Percentiles rank a stretch among this genome's conserved stretches.
phyloP scores from a whole-genome alignment of 2,329 filamentous ascomycete genomes.

The Colletotrichum tanaceti region DNA sequence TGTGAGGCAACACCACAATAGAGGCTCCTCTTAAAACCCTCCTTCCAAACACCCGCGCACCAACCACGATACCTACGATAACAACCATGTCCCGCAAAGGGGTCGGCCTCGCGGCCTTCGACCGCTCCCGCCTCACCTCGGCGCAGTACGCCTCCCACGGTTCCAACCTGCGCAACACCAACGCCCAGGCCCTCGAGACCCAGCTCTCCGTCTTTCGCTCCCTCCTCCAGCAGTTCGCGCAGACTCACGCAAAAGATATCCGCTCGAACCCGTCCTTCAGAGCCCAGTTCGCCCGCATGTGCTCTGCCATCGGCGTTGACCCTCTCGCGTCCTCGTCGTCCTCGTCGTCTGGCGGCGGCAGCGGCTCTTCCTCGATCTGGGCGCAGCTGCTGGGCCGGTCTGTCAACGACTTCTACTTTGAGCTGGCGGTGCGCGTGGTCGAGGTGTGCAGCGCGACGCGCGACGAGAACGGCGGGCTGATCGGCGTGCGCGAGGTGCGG shows the following conservation, averaged over 20 bases:
- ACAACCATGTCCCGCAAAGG: constrained; percentile 78
- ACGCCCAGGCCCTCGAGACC: constrained; percentile 87
- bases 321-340: constrained; percentile 73
- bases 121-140: constrained; percentile 83
- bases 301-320: constrained; percentile 94
- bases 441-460: constrained; percentile 90
- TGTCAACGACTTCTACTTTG: constrained; percentile 99
- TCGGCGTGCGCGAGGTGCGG: constrained; percentile 83
- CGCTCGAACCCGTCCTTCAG: constrained; percentile 95
- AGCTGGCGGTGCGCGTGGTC: constrained; percentile 93
- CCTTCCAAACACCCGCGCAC: background rate
- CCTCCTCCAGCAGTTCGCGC: constrained; percentile 91
- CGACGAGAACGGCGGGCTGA: constrained; percentile 90
- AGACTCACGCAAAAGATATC: constrained; percentile 95
- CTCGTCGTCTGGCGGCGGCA: constrained; percentile 50
- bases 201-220: constrained; percentile 97
- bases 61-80: background rate
- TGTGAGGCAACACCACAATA: background rate
- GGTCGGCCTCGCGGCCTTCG: constrained; percentile 90
- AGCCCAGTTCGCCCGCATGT: constrained; percentile 98
- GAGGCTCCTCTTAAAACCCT: background rate
- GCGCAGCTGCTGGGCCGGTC: constrained; percentile 89
- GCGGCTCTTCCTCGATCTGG: constrained; percentile 79
- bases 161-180: constrained; percentile 83
- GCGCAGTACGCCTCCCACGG: constrained; percentile 94